Base-by-base conservation (phyloP, 1,139 yeast species). In the Scheffersomyces quercinus region DNA sequence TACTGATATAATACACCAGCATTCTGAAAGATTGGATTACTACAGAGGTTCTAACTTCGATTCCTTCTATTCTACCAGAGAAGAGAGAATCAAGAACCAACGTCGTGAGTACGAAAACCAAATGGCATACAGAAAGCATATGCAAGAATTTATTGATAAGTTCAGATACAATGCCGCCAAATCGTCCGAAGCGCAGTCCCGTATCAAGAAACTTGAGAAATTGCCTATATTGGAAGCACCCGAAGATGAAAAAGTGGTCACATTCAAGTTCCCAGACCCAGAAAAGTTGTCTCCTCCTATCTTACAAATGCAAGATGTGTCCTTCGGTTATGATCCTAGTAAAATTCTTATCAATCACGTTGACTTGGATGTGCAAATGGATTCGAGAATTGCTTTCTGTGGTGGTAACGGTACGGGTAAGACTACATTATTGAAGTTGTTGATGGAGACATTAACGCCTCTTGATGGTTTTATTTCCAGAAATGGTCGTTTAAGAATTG, bases 391-490 rank as follows among this genome's bases (percentile, higher is more conserved):
- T 54, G 99, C 98, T 1, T 77, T 93, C 53, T 96, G 93, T 46
- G 99, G 99, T 78, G 98, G 97, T 52, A 93, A 93, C 65, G 99
- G 99, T 73, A 89, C 97, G 60, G 99, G 99, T 86, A 93, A 93
- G 68, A 91, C 99, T 10, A 93, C 99, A 2, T 73, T 93, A 52
- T 77, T 93, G 59, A 93, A 91, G 64, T 73, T 93, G 43, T 73
- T 93, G 55, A 84, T 91, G 80, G 97, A 88, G 49, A 81, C 77
- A 53, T 69, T 87, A 44, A 68, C 73, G 16, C 98, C 99, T 3
- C 58, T 82, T 36, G 72, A 70, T 9, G 99, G 99, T 46, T 74
- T 77, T 46, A 86, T 91, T 13, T 77, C 88, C 28, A 80, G 83
- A 52, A 91, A 93, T 59, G 87, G 95, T 35, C 79, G 98, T 56